Evolutionary conservation across 2,329 filamentous ascomycete species (phyloP).

Genomic region (Cercospora zeae-maydis): DNA sequence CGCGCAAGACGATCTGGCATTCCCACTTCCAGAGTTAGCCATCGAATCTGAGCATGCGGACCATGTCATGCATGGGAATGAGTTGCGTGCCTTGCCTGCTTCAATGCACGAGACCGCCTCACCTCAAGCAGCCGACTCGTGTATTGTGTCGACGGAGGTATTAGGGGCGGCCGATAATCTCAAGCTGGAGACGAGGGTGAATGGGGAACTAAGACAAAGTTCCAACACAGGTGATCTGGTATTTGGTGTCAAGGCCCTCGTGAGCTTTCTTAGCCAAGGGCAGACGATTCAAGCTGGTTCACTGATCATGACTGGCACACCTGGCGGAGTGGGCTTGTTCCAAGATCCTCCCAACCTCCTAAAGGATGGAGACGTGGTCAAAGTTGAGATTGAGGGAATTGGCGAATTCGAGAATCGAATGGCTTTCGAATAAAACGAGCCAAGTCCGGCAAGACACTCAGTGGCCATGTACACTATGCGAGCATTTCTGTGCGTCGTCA

Average conservation of each 20-base stretch:
- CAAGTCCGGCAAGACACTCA: too few relatives aligned
- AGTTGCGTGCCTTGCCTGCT: background rate
- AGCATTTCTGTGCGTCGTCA: too few relatives aligned
- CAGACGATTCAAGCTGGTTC: conserved; percentile 46
- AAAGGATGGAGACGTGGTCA: conserved; percentile 35
- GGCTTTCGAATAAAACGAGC: conserved; percentile 29
- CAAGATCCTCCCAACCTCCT: conserved; percentile 31
- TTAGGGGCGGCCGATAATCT: conserved; percentile 46
- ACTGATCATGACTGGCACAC: conserved; percentile 51
- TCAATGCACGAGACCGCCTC: background rate
- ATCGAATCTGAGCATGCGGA: background rate
- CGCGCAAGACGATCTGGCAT: background rate
- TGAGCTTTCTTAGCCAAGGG: conserved; percentile 36
- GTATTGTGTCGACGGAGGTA: conserved; percentile 44
- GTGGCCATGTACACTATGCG: too few relatives aligned
- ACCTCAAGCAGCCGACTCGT: conserved; percentile 28
- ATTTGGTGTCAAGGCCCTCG: conserved; percentile 41
- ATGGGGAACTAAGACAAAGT: conserved; percentile 49
- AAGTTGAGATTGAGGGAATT: conserved; percentile 33
- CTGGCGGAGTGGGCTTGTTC: conserved; percentile 37
- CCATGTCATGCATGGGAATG: background rate
- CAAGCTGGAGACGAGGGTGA: conserved; percentile 47
- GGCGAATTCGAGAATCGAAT: conserved; percentile 32
- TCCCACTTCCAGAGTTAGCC: background rate
- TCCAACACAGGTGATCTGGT: conserved; percentile 43